Evolutionary conservation across 1,139 yeast genomes (phyloP), one percentile per base, ranked within the genome.

Genomic region (Arxiozyma heterogenica): DNA sequence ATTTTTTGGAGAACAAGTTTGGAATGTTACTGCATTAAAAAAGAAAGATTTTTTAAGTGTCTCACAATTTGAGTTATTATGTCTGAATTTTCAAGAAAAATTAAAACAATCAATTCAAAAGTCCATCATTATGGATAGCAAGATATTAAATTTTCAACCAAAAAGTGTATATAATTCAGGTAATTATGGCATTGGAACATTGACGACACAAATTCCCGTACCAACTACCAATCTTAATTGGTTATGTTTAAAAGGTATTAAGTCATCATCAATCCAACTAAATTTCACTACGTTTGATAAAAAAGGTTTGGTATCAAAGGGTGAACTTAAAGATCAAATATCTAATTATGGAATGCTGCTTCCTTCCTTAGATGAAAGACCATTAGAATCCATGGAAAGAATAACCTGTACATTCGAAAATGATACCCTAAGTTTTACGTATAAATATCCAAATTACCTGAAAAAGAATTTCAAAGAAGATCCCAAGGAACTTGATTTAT

Each of bases 141-240:
- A 51, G 15, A 53, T 64, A 3, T 53, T 64, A 9, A 57, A 54
- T 6, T 52, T 52, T 20, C 53, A 53, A 8, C 59, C 65, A 9
- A 50, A 58, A n/a, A 57, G 54, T 39, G 44, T 54, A 1, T 50
- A 52, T 34, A 45, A 54, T 21, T 61, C 67, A 1, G 58, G 59
- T 25, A 48, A 56, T 18, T 54, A 61, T 23, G 67, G 68, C 1
- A 57, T 63, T 18, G 68, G 67, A 7, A 51, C 62, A 7, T 27
- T 59, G 34, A 59, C 66, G 1, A 63, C 65, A 1, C 66, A 62
- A 53, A 56, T 63, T 11, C 57, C 61, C 17, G 68, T 65, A 7
- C 68, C 68, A 18, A 56, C 56, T 2, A 49, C 61, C 1, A 53
- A 55, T 21, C 42, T 60, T 18, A 20, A 45, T 4, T 54, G 57